Evolutionary conservation across 139 green algal species (phyloP).

Genomic region (Chlamydomonas applanata): DNA sequence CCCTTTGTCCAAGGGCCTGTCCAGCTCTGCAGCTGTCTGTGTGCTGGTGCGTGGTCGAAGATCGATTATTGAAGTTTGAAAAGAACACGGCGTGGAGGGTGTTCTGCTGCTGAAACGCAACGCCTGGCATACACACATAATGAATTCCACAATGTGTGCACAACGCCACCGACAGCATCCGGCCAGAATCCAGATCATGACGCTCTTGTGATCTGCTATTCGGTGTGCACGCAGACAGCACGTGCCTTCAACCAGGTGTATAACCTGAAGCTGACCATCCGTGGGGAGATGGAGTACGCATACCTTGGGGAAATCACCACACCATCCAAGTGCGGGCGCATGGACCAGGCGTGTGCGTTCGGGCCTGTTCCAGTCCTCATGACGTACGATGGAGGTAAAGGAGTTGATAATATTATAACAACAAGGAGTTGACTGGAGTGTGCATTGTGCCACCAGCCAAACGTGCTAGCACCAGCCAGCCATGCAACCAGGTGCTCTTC

Average conservation of each 20-base stretch:
- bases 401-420: too few species aligned
- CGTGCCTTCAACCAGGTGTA: conserved; percentile 58
- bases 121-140: too few species aligned
- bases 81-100: too few species aligned
- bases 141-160: too few species aligned
- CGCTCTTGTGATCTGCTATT: background rate
- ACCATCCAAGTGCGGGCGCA: conserved; percentile 59
- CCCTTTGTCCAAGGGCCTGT: conserved; percentile 70
- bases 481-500: too few species aligned
- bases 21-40: conserved; percentile 69
- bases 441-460: too few species aligned
- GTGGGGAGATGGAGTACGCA: conserved; percentile 71
- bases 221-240: conserved; percentile 32
- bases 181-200: too few species aligned
- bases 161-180: too few species aligned
- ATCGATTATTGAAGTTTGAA: too few species aligned
- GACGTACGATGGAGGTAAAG: conserved; percentile 51
- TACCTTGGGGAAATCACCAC: conserved; percentile 72
- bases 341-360: conserved; percentile 76
- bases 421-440: too few species aligned
- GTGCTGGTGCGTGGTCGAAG: conserved; percentile 46
- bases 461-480: too few species aligned
- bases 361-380: conserved; percentile 56
- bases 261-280: conserved; percentile 53
- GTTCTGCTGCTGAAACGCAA: too few species aligned